Percentiles rank a stretch among this genome's conserved stretches.
phyloP scores from a whole-genome alignment of 179 eudicot genomes.

The Beta corolliflora region DNA sequence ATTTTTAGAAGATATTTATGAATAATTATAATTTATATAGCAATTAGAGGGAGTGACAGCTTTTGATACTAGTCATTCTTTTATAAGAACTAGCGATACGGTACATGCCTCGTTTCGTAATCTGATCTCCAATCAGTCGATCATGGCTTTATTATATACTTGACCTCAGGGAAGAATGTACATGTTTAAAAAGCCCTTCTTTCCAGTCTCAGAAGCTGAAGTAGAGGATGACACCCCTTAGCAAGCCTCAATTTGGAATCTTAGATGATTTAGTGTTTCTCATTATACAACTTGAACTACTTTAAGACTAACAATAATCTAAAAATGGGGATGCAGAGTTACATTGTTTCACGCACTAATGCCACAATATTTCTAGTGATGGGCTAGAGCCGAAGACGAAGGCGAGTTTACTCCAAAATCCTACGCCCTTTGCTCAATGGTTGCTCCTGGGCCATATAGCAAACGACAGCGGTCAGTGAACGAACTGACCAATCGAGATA shows the following conservation, averaged over 20 bases:
- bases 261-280: background rate
- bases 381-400: background rate
- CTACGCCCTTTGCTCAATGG: slow-evolving; percentile 34
- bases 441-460: slow-evolving; percentile 80
- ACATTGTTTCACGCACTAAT: background rate
- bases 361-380: background rate
- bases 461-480: slow-evolving; percentile 76
- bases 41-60: too few relatives aligned
- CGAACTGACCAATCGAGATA: slow-evolving; percentile 71
- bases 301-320: background rate
- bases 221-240: background rate
- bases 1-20: too few relatives aligned
- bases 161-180: too few relatives aligned
- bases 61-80: too few relatives aligned
- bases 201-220: background rate
- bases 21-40: too few relatives aligned
- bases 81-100: too few relatives aligned
- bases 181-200: background rate
- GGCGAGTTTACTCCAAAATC: background rate
- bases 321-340: background rate
- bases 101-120: too few relatives aligned
- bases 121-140: too few relatives aligned
- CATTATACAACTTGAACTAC: background rate
- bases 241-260: background rate
- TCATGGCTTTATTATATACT: too few relatives aligned